Percentiles rank a stretch among this genome's conserved stretches.
Evolutionary conservation across 306 rosid species (phyloP).

Genomic region (Clitoria ternatea): DNA sequence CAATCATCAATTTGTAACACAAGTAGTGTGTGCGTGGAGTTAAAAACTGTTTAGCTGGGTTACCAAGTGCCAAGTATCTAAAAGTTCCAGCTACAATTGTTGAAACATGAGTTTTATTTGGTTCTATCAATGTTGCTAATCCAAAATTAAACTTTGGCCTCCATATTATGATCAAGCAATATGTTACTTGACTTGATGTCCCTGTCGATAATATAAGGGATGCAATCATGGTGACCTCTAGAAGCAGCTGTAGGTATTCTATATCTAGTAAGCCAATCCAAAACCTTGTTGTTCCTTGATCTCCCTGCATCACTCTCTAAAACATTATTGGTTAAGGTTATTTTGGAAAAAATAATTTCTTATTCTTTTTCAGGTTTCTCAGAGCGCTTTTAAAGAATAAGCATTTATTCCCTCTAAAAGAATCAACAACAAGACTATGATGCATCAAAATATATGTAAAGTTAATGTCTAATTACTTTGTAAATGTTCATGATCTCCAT

Average conservation of each 20-base stretch:
- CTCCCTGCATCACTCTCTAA: slow-evolving; percentile 52
- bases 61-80: slow-evolving; percentile 91
- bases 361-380: no score
- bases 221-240: slow-evolving; percentile 94
- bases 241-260: slow-evolving; percentile 85
- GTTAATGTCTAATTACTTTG: not conserved
- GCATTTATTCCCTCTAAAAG: no score
- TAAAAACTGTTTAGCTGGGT: not conserved
- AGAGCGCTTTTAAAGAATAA: no score
- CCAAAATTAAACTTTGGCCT: slow-evolving; percentile 86
- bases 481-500: not conserved
- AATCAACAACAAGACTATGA: not conserved
- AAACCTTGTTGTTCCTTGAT: slow-evolving; percentile 40
- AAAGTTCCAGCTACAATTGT: slow-evolving; percentile 93
- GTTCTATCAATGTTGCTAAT: slow-evolving; percentile 82
- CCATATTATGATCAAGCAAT: slow-evolving; percentile 77
- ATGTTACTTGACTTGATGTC: slow-evolving; percentile 94
- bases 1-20: slow-evolving; percentile 3
- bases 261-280: slow-evolving; percentile 80
- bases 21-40: not conserved
- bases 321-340: no score
- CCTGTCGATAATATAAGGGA: slow-evolving; percentile 92
- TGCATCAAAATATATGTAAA: not conserved
- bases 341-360: no score
- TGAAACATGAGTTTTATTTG: slow-evolving; percentile 86